Conservation (phyloP, 257 asterid species). For the Echium plantagineum region DNA sequence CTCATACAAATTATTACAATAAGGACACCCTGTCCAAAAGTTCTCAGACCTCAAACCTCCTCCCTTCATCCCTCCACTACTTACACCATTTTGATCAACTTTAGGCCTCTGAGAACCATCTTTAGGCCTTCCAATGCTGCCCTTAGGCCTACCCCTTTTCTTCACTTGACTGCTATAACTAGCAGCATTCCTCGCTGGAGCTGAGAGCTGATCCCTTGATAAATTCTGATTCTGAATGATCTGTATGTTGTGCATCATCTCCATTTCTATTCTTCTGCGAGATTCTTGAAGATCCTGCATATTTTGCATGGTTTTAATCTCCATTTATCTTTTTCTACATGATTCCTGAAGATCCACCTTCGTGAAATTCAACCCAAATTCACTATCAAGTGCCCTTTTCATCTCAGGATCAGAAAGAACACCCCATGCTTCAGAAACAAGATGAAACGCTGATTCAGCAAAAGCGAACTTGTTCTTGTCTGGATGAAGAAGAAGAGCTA, state of each 20-base stretch:
- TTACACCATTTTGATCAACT: slow-evolving; percentile 13
- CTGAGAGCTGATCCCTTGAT: too few relatives aligned
- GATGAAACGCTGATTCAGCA: slow-evolving; percentile 78
- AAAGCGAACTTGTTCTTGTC: slow-evolving; percentile 79
- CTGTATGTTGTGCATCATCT: too few relatives aligned
- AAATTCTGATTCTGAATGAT: too few relatives aligned
- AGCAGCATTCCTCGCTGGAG: too few relatives aligned
- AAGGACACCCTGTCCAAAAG: slow-evolving; percentile 91
- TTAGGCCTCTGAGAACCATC: neutral
- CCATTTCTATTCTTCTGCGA: too few relatives aligned
- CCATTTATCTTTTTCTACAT: slow-evolving; percentile 14
- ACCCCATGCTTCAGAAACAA: slow-evolving; percentile 85
- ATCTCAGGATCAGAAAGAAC: slow-evolving; percentile 56
- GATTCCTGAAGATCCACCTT: slow-evolving; percentile 43
- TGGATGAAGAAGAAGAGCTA: slow-evolving; percentile 87
- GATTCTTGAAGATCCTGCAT: too few relatives aligned
- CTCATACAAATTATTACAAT: slow-evolving; percentile 75
- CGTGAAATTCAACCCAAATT: slow-evolving; percentile 29
- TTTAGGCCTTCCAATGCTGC: neutral
- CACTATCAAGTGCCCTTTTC: slow-evolving; percentile 44
- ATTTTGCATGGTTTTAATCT: too few relatives aligned
- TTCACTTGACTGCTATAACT: neutral
- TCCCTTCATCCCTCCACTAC: slow-evolving; percentile 6
- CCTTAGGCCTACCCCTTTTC: neutral
- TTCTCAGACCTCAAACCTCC: slow-evolving; percentile 8